phyloP scores from a whole-genome alignment of 2,329 filamentous ascomycete genomes.

The Paraphaeosphaeria minitans region DNA sequence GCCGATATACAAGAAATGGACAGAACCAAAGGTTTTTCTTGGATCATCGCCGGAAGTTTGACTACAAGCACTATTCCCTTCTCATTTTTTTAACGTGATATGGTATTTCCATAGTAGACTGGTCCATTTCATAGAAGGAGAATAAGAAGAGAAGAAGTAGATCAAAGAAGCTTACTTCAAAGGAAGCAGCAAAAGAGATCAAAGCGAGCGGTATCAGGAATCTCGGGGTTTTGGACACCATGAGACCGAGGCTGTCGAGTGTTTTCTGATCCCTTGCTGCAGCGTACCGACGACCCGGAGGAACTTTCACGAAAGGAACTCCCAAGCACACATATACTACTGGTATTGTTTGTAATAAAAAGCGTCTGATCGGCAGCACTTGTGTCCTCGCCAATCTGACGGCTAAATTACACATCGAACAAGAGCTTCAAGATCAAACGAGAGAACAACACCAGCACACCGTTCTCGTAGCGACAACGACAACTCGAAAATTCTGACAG shows the following conservation, averaged over 20 bases:
- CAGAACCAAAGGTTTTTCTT: conserved; percentile 47
- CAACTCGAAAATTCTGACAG: not conserved
- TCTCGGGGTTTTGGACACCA: conserved; percentile 18
- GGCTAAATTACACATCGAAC: conserved; percentile 6
- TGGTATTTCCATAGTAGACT: conserved; percentile 45
- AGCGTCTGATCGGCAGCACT: not conserved
- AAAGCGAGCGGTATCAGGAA: conserved; percentile 18
- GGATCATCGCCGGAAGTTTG: conserved; percentile 47
- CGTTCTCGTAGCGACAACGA: conserved; percentile 5
- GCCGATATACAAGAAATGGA: conserved; percentile 49
- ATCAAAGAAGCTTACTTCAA: conserved; percentile 13
- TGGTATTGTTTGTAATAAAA: not conserved
- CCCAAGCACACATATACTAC: not conserved
- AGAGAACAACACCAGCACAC: not conserved
- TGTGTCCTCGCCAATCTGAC: conserved; percentile 1
- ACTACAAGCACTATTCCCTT: conserved; percentile 47
- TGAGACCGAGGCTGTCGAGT: conserved; percentile 18
- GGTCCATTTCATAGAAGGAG: conserved; percentile 45
- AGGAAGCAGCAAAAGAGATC: conserved; percentile 4
- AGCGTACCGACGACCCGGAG: no score
- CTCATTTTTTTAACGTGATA: conserved; percentile 50
- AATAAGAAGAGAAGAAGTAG: conserved; percentile 22
- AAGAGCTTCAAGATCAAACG: not conserved
- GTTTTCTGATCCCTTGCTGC: conserved; percentile 11
- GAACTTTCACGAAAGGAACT: not conserved